Conservation (phyloP, 2,329 filamentous ascomycete genomes). For the Blastomyces gilchristii region DNA sequence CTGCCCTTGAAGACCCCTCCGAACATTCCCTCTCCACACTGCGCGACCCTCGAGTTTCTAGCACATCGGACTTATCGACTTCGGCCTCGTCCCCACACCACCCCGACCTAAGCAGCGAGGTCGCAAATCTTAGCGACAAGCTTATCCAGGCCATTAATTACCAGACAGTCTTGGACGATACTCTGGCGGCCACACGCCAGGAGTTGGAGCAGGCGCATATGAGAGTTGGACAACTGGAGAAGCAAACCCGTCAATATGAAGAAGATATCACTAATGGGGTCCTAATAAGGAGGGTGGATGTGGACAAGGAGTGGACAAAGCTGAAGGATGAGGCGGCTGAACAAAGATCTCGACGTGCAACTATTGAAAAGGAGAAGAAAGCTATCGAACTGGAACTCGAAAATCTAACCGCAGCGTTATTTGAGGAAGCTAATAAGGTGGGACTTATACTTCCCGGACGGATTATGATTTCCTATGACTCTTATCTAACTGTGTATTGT, state of each 20-base stretch:
- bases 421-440: constrained; percentile 90
- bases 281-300: constrained; percentile 61
- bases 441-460: constrained; percentile 11
- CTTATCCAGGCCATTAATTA: constrained; percentile 96
- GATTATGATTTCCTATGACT: background rate
- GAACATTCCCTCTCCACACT: constrained; percentile 39
- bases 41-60: constrained; percentile 34
- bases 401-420: constrained; percentile 80
- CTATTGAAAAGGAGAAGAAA: constrained; percentile 68
- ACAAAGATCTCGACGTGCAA: constrained; percentile 54
- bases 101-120: constrained; percentile 60
- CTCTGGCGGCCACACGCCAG: constrained; percentile 67
- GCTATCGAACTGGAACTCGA: constrained; percentile 89
- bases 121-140: constrained; percentile 85
- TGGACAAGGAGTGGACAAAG: constrained; percentile 60
- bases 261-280: constrained; percentile 61
- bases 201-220: constrained; percentile 67
- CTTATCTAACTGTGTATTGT: constrained; percentile 11
- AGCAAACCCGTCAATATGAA: constrained; percentile 57
- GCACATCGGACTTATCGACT: constrained; percentile 28
- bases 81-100: constrained; percentile 35
- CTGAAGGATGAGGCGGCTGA: constrained; percentile 51
- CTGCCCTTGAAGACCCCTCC: constrained; percentile 24
- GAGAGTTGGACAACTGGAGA: constrained; percentile 58
- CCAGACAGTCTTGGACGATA: constrained; percentile 85